These are phyloP conservation scores for Rhodofomes roseus DNA, from an alignment of 1,284 basidiomycete genomes.

Conservation along the genomic window DNA sequence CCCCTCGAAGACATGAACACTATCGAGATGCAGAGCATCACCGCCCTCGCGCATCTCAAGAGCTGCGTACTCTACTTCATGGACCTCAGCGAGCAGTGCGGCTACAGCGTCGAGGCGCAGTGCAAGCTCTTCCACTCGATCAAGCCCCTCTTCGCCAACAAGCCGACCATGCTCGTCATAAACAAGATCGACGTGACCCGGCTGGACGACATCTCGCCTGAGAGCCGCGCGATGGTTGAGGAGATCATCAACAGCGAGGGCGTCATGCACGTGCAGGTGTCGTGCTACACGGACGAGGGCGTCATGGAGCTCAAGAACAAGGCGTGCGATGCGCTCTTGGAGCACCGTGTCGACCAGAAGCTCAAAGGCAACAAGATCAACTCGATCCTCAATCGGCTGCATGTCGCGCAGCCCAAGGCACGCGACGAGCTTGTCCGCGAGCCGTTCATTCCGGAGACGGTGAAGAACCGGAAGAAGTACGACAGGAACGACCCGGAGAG, in stretches of 20 bases:
- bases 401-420: conserved; percentile 86
- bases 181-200: conserved; percentile 94
- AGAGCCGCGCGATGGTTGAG: conserved; percentile 76
- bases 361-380: conserved; percentile 93
- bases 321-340: conserved; percentile 89
- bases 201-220: conserved; percentile 75
- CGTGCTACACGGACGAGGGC: conserved; percentile 92
- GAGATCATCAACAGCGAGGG: conserved; percentile 77
- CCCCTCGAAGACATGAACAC: conserved; percentile 99
- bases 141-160: conserved; percentile 91
- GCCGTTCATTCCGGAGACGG: conserved; percentile 83
- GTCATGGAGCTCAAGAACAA: conserved; percentile 93
- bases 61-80: conserved; percentile 94
- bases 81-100: conserved; percentile 96
- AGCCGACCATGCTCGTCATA: conserved; percentile 89
- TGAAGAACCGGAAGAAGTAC: conserved; percentile 77
- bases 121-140: conserved; percentile 98
- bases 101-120: conserved; percentile 91
- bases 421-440: conserved; percentile 82
- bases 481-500: conserved; percentile 83
- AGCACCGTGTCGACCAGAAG: conserved; percentile 90
- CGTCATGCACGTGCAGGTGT: conserved; percentile 77
- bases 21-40: conserved; percentile 99
- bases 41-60: conserved; percentile 91
- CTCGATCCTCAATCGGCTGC: conserved; percentile 87